A percentile compares a stretch with the other conserved stretches of the same genome.
phyloP scores from a whole-genome alignment of 352 stramenopile genomes.

The Plasmopara halstedii region DNA sequence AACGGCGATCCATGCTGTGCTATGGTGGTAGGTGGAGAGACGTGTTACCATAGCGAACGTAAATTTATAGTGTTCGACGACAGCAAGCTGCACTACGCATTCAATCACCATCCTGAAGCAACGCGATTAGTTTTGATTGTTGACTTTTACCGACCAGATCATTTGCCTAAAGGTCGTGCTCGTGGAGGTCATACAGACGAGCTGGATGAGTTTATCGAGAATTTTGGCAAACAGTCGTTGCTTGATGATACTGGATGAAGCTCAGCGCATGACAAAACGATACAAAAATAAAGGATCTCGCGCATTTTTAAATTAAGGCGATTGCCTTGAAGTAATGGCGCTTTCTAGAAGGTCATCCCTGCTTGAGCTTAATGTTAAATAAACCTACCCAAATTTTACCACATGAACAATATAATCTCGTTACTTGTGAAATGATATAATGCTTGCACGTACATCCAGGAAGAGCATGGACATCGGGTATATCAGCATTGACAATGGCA shows the following conservation, averaged over 20 bases:
- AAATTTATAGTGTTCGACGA: conserved; percentile 88
- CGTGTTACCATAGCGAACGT: conserved; percentile 53
- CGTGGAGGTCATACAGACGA: conserved; percentile 82
- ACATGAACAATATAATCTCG: too few relatives aligned
- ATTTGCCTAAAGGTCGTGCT: conserved; percentile 70
- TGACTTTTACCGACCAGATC: conserved; percentile 77
- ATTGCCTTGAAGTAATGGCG: too few relatives aligned
- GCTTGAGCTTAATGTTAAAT: conserved; percentile 90
- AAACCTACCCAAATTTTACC: conserved; percentile 38
- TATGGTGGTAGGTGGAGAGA: conserved; percentile 73
- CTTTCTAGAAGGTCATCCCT: conserved; percentile 44
- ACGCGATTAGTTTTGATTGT: conserved; percentile 81
- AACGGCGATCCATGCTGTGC: conserved; percentile 57
- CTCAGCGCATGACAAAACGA: conserved; percentile 7
- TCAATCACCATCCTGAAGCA: conserved; percentile 61
- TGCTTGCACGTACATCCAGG: conserved; percentile 80
- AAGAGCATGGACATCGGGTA: conserved; percentile 86
- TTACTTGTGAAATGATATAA: too few relatives aligned
- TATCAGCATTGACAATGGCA: conserved; percentile 92
- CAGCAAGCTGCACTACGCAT: conserved; percentile 87
- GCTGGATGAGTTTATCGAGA: conserved; percentile 84
- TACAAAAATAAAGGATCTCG: background rate
- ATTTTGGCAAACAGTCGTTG: conserved; percentile 56
- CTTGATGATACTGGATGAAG: conserved; percentile 6
- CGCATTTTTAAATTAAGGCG: background rate